Base-by-base conservation (phyloP, 2,329 filamentous ascomycete species). In the Stemphylium lycopersici region DNA sequence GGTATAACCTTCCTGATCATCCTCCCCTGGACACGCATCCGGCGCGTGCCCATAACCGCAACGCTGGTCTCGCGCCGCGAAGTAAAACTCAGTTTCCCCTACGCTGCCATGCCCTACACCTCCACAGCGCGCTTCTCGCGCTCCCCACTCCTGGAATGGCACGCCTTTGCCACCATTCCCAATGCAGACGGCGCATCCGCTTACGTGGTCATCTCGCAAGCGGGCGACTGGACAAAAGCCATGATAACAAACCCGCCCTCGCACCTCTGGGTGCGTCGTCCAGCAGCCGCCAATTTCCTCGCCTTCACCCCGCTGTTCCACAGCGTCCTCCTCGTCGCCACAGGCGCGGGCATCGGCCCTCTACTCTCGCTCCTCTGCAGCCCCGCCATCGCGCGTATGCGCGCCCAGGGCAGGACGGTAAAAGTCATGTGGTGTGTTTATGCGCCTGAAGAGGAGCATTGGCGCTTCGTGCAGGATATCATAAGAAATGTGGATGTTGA, bases 1-100 rank as follows among this genome's bases (percentile, higher is more conserved):
- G 69, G 84, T 31, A 86, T 86, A 36, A 90, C 90, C 1, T 68
- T 81, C 42, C 83, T 87, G 62, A 82, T 93, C 62, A 78, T 88
- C 46, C 85, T 88, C 39, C 89, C 91, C 0, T 96, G 90, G 90
- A 70, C 88, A 1, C 82, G 85, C 58, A 84, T 95, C 18, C 84
- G 88, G 49, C 86, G 84, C 60, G 84, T 90, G 33, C 76, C 79
- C 11, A 87, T 93, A 50, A 77, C 81, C 16, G 78, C 87, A 6
- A 84, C 90, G 67, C 77, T 81, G 3, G 83, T 95, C 13, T 93
- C 90, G 0, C 72, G 81, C 32, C 90, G 92, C 73, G 90, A 90
- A 45, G 78, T 90, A 34, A 84, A 88, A 38, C 81, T 95, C 16
- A 85, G 89, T 68, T 72, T 70, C 43, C 63, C 66, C 3, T 61